Conservation (phyloP, 2,329 filamentous ascomycete genomes). For the Tolypocladium guangdongense region DNA sequence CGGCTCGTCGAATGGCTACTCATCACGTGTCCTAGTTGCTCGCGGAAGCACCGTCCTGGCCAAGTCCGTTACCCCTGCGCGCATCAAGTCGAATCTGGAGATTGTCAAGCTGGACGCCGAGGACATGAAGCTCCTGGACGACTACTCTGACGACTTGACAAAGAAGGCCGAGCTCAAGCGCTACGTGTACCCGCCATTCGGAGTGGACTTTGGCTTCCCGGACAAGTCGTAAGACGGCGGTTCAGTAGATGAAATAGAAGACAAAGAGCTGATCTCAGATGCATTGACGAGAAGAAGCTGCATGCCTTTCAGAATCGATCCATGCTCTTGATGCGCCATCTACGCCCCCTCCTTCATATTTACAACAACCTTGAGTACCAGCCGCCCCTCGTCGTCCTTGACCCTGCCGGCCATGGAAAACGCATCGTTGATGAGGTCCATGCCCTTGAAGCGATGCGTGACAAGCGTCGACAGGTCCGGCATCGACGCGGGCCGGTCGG, state of each 20-base stretch:
- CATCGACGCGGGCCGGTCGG: conserved; percentile 37
- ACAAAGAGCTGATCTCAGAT: not conserved
- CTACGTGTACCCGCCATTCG: conserved; percentile 60
- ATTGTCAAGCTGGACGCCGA: conserved; percentile 52
- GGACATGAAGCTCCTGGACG: conserved; percentile 49
- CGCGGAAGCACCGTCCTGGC: conserved; percentile 60
- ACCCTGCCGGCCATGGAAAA: conserved; percentile 64
- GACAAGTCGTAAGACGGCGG: conserved; percentile 37
- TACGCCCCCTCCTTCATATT: conserved; percentile 24
- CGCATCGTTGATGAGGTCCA: conserved; percentile 52
- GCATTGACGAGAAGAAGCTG: not conserved
- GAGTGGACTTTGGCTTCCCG: conserved; percentile 60
- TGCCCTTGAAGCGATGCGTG: conserved; percentile 57
- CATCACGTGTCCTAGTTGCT: conserved; percentile 35
- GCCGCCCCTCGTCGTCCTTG: conserved; percentile 55
- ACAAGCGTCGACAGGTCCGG: conserved; percentile 58
- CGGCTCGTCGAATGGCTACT: not conserved
- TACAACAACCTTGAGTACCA: conserved; percentile 67
- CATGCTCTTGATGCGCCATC: not conserved
- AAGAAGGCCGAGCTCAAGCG: conserved; percentile 42
- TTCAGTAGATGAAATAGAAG: conserved; percentile 1
- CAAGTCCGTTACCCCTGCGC: conserved; percentile 57
- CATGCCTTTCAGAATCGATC: not conserved
- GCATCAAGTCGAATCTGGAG: conserved; percentile 61
- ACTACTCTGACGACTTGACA: conserved; percentile 40